A percentile compares a stretch with the other conserved stretches of the same genome.
These are phyloP conservation scores for Cercospora sp. DNA, from an alignment of 2,329 filamentous ascomycete species.

Conservation along the genomic window DNA sequence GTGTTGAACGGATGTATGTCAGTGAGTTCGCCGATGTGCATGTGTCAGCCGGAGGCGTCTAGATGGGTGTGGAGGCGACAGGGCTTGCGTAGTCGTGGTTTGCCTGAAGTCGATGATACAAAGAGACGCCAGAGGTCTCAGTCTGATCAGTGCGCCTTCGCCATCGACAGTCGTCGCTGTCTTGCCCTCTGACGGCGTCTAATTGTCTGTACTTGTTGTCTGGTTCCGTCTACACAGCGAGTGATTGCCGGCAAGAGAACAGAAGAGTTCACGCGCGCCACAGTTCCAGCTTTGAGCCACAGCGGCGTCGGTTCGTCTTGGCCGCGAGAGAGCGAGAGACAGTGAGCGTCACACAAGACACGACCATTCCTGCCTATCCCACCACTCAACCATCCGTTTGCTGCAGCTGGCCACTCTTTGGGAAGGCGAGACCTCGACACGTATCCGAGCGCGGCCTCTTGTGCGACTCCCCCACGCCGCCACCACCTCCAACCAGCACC, in stretches of 20 bases:
- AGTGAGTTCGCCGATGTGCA: conserved; percentile 10
- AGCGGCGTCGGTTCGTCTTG: background rate
- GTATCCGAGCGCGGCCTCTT: background rate
- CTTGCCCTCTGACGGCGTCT: background rate
- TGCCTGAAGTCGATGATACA: conserved; percentile 19
- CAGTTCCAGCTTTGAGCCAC: background rate
- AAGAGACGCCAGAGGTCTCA: background rate
- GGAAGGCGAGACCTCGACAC: background rate
- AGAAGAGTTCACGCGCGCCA: background rate
- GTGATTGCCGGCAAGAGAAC: background rate
- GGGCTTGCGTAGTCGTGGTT: conserved; percentile 21
- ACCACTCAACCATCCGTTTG: background rate
- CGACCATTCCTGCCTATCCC: background rate
- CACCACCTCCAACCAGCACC: background rate
- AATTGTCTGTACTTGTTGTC: background rate
- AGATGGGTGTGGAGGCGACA: conserved; percentile 8
- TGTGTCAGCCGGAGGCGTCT: conserved; percentile 8
- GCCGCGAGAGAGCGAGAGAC: background rate
- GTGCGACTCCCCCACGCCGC: background rate
- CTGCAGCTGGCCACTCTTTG: background rate
- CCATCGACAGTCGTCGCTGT: background rate
- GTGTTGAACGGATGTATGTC: background rate
- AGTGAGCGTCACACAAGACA: background rate
- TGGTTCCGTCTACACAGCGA: background rate
- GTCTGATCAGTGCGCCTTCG: background rate